Conservation (phyloP, 2,329 filamentous ascomycete genomes). For the Arthrobotrys sinensis region DNA sequence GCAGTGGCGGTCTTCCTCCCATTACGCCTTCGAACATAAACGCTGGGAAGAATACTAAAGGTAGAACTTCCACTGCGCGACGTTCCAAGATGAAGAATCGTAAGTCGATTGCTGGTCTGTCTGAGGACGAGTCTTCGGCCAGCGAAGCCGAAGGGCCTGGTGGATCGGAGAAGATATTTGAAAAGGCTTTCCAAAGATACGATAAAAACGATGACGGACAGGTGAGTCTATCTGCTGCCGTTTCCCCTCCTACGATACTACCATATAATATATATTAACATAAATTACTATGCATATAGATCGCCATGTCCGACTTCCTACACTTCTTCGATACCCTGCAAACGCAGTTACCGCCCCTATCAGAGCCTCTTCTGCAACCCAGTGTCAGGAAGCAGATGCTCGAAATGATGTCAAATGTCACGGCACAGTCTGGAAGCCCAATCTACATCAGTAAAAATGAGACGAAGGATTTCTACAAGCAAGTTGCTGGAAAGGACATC, state of each 20-base stretch:
- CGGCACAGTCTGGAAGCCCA: constrained; percentile 37
- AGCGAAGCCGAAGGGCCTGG: constrained; percentile 42
- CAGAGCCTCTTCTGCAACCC: constrained; percentile 52
- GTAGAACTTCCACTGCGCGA: constrained; percentile 51
- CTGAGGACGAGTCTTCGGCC: constrained; percentile 58
- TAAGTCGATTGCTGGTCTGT: constrained; percentile 53
- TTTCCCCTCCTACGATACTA: not conserved
- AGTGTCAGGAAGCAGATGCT: constrained; percentile 54
- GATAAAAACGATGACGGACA: constrained; percentile 54
- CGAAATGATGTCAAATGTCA: constrained; percentile 48
- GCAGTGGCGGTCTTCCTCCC: constrained; percentile 22
- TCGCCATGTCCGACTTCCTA: constrained; percentile 56
- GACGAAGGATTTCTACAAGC: constrained; percentile 52
- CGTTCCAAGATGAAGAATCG: constrained; percentile 52
- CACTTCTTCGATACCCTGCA: constrained; percentile 58
- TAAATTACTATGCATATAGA: constrained; percentile 19
- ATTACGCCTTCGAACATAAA: constrained; percentile 37
- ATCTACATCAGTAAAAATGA: constrained; percentile 59
- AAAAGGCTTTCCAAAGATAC: constrained; percentile 51
- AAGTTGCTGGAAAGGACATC: constrained; percentile 56
- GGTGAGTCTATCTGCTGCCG: constrained; percentile 13
- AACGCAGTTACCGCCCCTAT: constrained; percentile 54
- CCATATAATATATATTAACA: not conserved
- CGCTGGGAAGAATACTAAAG: constrained; percentile 40
- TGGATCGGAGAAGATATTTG: constrained; percentile 50